Percentiles rank a stretch among this genome's conserved stretches.
These are phyloP conservation scores for Monocercomonoides exilis DNA, from an alignment of 78 protist species.

Conservation along the genomic window DNA sequence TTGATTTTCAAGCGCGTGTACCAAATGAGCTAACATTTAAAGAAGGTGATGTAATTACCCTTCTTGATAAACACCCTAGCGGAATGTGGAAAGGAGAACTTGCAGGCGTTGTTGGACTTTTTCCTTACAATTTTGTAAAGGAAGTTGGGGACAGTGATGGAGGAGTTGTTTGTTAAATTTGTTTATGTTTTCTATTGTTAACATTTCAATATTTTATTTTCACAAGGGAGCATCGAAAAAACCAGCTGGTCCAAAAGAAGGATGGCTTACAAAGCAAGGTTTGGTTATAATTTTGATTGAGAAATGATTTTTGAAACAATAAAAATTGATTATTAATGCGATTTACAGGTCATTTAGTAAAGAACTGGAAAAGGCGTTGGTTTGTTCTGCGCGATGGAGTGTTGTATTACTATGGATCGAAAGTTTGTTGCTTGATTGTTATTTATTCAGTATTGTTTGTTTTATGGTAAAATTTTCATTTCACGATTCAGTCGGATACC, in stretches of 20 bases:
- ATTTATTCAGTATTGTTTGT: too few relatives aligned
- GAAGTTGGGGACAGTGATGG: not conserved
- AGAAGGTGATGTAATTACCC: slow-evolving; percentile 13
- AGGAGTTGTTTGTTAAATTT: not conserved
- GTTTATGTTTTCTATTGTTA: not conserved
- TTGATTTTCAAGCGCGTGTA: slow-evolving; percentile 24
- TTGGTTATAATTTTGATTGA: not conserved
- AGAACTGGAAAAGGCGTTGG: slow-evolving; percentile 25
- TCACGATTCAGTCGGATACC: not conserved
- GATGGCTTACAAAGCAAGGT: slow-evolving; percentile 30
- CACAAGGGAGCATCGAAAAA: not conserved
- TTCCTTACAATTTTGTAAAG: slow-evolving; percentile 1
- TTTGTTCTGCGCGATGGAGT: slow-evolving; percentile 6
- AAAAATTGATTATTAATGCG: too few relatives aligned
- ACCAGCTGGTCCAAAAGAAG: slow-evolving; percentile 6
- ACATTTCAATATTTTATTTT: not conserved
- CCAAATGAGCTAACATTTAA: slow-evolving; percentile 30
- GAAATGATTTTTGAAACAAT: not conserved
- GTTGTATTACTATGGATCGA: not conserved
- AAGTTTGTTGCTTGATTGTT: not conserved
- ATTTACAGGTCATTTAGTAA: slow-evolving; percentile 10
- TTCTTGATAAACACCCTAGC: slow-evolving; percentile 20
- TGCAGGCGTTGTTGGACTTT: not conserved
- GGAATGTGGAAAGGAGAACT: slow-evolving; percentile 20
- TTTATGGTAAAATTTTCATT: too few relatives aligned